These are phyloP conservation scores for Wickerhamiella australiensis DNA, from an alignment of 805 yeast species.

Conservation along the genomic window DNA sequence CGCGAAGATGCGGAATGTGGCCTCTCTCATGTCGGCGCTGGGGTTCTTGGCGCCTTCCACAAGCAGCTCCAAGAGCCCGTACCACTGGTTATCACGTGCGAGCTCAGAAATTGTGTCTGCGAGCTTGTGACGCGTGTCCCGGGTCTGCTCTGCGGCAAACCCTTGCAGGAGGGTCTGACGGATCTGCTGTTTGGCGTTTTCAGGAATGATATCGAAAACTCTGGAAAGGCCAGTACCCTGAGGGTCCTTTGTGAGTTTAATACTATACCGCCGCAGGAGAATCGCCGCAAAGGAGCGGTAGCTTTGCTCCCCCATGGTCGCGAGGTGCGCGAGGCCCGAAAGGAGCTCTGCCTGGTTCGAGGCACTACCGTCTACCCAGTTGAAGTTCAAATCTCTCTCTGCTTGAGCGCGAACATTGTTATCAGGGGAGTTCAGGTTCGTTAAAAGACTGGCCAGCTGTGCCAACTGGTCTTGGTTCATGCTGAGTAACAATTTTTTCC, in stretches of 20 bases:
- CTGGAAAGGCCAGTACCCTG: constrained; percentile 49
- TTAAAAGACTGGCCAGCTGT: constrained; percentile 39
- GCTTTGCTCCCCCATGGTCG: constrained; percentile 50
- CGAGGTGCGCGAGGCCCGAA: constrained; percentile 69
- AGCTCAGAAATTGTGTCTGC: constrained; percentile 92
- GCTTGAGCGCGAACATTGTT: constrained; percentile 66
- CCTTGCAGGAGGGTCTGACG: constrained; percentile 60
- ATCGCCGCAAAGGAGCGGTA: constrained; percentile 66
- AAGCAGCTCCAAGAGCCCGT: constrained; percentile 63
- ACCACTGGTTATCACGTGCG: constrained; percentile 64
- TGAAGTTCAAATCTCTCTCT: constrained; percentile 55
- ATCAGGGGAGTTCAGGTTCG: constrained; percentile 67
- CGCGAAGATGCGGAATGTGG: constrained; percentile 80
- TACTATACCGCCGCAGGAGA: constrained; percentile 73
- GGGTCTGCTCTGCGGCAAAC: constrained; percentile 51
- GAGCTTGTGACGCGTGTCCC: constrained; percentile 74
- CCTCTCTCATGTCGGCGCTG: constrained; percentile 67
- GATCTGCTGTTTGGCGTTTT: constrained; percentile 47
- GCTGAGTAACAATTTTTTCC: constrained; percentile 4
- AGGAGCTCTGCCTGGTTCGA: constrained; percentile 59
- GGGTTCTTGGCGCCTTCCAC: constrained; percentile 44
- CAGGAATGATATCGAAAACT: constrained; percentile 58
- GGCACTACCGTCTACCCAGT: constrained; percentile 49
- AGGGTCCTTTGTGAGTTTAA: constrained; percentile 57
- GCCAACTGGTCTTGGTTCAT: constrained; percentile 9